phyloP scores from a whole-genome alignment of 225 moss, liverwort and hornwort species.

The Neckera pumila region DNA sequence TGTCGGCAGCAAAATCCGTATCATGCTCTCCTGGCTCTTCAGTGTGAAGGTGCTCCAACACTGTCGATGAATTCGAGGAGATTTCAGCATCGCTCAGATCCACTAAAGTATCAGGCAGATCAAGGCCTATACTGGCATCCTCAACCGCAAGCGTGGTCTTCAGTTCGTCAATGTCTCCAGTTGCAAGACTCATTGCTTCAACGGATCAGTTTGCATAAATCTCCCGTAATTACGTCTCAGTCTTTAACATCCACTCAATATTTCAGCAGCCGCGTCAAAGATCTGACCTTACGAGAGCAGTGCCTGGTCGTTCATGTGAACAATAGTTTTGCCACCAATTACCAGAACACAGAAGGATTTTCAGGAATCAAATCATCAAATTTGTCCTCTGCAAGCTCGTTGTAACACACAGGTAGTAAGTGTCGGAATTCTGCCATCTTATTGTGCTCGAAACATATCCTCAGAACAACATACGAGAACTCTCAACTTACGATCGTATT shows the following conservation, averaged over 20 bases:
- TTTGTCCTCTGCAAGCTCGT: not conserved
- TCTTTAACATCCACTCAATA: not conserved
- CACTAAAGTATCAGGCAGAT: not conserved
- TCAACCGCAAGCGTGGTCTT: not conserved
- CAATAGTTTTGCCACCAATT: not conserved
- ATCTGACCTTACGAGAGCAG: not conserved
- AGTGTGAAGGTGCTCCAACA: not conserved
- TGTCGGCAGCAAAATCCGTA: not conserved
- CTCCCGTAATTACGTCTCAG: not conserved
- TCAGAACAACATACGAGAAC: not conserved
- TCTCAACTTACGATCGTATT: not conserved
- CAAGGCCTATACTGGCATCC: not conserved
- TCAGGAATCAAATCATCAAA: not conserved
- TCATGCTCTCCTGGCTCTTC: not conserved
- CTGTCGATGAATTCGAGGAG: not conserved
- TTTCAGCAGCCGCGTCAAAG: not conserved
- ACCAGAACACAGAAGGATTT: not conserved
- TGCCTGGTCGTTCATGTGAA: not conserved
- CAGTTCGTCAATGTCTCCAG: not conserved
- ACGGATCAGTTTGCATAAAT: not conserved
- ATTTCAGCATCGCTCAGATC: not conserved
- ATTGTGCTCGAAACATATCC: not conserved
- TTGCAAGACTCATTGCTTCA: slow-evolving; percentile 21
- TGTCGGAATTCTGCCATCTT: not conserved
- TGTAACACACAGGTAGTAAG: not conserved